These are phyloP conservation scores for Lyophyllum atratum DNA, from an alignment of 768 basidiomycete species.

Conservation along the genomic window DNA sequence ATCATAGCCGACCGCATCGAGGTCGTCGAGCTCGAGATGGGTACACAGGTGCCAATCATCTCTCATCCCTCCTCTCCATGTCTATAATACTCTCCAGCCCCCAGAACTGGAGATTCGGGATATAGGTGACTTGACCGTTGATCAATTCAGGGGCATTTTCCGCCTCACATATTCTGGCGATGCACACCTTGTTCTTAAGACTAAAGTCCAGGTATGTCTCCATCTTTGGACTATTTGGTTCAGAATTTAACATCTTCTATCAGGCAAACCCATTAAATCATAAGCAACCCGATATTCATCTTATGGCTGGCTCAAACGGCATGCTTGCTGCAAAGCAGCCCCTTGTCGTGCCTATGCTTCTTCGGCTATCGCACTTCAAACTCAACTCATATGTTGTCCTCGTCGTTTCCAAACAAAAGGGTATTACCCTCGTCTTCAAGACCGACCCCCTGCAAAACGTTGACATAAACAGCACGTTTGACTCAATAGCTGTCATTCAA, in stretches of 20 bases:
- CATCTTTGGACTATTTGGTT: neutral
- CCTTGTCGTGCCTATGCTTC: slow-evolving; percentile 96
- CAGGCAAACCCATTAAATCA: slow-evolving; percentile 96
- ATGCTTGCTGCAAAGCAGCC: slow-evolving; percentile 95
- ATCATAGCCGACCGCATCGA: slow-evolving; percentile 98
- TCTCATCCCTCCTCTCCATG: neutral
- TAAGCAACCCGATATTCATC: slow-evolving; percentile 87
- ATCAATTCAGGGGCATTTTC: slow-evolving; percentile 97
- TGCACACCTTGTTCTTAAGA: slow-evolving; percentile 84
- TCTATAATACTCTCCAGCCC: slow-evolving; percentile 54
- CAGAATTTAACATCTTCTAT: slow-evolving; percentile 1
- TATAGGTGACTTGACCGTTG: slow-evolving; percentile 93
- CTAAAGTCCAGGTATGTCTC: slow-evolving; percentile 83
- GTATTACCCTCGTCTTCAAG: slow-evolving; percentile 99
- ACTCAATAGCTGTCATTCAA: slow-evolving; percentile 96
- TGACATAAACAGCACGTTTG: slow-evolving; percentile 96
- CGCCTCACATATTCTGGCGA: slow-evolving; percentile 93
- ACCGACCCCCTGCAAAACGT: slow-evolving; percentile 98
- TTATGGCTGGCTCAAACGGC: slow-evolving; percentile 79
- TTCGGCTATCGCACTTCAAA: slow-evolving; percentile 93
- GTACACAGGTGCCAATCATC: slow-evolving; percentile 70
- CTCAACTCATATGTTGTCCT: slow-evolving; percentile 96
- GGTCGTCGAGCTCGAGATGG: slow-evolving; percentile 99
- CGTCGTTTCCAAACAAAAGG: slow-evolving; percentile 96
- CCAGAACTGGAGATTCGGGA: slow-evolving; percentile 97